A percentile compares a stretch with the other conserved stretches of the same genome.
Evolutionary conservation across 139 green algal genomes (phyloP).

Genomic region (Coelastrella sp.): DNA sequence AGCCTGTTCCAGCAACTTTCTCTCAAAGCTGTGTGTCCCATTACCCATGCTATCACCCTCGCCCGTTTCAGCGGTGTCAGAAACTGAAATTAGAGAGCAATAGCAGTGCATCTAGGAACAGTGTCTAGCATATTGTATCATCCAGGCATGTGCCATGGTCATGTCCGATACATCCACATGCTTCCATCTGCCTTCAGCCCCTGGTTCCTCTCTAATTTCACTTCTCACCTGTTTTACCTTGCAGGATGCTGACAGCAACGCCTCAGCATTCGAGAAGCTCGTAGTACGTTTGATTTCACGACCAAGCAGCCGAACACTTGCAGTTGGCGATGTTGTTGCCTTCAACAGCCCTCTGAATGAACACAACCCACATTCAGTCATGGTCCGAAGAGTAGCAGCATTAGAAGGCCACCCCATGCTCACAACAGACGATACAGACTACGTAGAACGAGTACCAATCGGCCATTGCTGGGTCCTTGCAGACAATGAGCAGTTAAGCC

Average conservation of each 20-base stretch:
- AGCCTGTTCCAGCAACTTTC: no score
- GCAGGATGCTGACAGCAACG: slow-evolving; percentile 47
- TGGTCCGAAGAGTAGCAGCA: slow-evolving; percentile 84
- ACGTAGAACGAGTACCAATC: slow-evolving; percentile 50
- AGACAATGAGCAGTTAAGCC: slow-evolving; percentile 77
- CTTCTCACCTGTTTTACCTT: no score
- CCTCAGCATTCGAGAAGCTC: slow-evolving; percentile 63
- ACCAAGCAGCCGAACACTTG: slow-evolving; percentile 54
- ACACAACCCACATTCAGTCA: slow-evolving; percentile 30
- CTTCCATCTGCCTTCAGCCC: no score
- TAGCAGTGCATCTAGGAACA: no score
- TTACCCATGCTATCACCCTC: no score
- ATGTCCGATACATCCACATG: no score
- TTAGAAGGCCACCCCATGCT: slow-evolving; percentile 81
- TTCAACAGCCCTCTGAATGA: slow-evolving; percentile 57
- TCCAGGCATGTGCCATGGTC: no score
- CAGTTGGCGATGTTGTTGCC: slow-evolving; percentile 72
- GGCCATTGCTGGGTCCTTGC: slow-evolving; percentile 91
- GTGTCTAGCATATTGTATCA: no score
- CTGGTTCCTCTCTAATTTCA: no score
- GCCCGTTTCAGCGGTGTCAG: no score
- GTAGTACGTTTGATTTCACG: slow-evolving; percentile 76
- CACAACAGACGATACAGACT: slow-evolving; percentile 44
- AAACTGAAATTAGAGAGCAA: no score
- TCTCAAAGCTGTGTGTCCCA: no score